Percentiles rank a stretch among this genome's conserved stretches.
These are phyloP conservation scores for Ustilago esculenta DNA, from an alignment of 1,284 basidiomycete species.

Conservation along the genomic window DNA sequence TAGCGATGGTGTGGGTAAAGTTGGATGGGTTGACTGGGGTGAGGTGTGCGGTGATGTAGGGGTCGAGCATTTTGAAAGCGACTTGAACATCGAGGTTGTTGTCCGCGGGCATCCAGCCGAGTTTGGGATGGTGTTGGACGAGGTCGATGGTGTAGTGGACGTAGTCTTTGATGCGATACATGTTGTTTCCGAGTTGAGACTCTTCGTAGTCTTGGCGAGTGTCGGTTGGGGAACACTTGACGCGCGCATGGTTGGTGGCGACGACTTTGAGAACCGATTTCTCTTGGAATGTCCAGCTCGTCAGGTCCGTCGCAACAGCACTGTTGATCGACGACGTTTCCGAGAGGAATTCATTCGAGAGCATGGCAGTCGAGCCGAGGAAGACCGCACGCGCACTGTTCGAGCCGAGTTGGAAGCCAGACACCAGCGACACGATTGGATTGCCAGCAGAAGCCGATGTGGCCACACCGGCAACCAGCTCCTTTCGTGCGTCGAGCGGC, in stretches of 20 bases:
- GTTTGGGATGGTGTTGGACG: conserved; percentile 73
- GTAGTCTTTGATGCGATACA: conserved; percentile 87
- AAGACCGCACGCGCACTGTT: conserved; percentile 80
- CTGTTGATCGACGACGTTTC: conserved; percentile 72
- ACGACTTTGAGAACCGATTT: conserved; percentile 82
- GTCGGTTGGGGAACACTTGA: conserved; percentile 69
- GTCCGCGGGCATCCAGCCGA: conserved; percentile 78
- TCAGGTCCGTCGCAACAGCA: conserved; percentile 78
- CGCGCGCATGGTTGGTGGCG: conserved; percentile 76
- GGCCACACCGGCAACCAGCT: conserved; percentile 47
- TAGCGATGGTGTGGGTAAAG: too few relatives aligned
- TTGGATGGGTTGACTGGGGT: conserved; percentile 16
- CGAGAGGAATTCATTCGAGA: conserved; percentile 70
- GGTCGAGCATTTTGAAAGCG: conserved; percentile 98
- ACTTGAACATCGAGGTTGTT: conserved; percentile 82
- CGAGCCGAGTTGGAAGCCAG: conserved; percentile 84
- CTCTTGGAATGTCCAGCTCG: conserved; percentile 92
- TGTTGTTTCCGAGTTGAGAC: conserved; percentile 70
- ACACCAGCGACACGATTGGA: conserved; percentile 73
- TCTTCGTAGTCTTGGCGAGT: conserved; percentile 63
- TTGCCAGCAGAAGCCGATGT: conserved; percentile 5
- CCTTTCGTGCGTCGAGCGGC: conserved; percentile 30
- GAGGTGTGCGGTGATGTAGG: conserved; percentile 59
- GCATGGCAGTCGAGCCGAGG: conserved; percentile 81
- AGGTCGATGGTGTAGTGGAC: conserved; percentile 78